These are phyloP conservation scores for Leptodontidium sp. DNA, from an alignment of 2,329 filamentous ascomycete genomes.

Conservation along the genomic window DNA sequence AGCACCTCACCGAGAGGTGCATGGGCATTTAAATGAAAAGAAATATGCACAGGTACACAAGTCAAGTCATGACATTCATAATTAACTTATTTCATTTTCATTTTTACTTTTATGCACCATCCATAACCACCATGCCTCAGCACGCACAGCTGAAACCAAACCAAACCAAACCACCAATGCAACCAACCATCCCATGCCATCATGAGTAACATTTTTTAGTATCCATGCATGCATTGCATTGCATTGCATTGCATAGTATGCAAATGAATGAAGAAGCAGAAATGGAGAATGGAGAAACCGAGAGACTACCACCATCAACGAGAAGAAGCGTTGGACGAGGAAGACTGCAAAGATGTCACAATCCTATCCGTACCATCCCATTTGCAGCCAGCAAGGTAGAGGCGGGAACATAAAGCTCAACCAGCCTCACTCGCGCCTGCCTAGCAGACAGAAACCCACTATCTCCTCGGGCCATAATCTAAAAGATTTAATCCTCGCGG, in stretches of 20 bases:
- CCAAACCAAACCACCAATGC: background rate
- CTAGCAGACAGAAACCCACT: background rate
- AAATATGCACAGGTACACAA: no score
- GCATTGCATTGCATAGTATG: background rate
- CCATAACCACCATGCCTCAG: background rate
- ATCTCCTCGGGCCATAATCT: background rate
- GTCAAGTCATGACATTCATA: constrained; percentile 7
- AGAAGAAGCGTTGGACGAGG: no score
- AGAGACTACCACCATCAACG: no score
- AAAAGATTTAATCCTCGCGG: constrained; percentile 75
- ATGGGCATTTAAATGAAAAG: no score
- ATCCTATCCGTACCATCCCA: background rate
- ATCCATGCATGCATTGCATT: background rate
- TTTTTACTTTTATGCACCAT: background rate
- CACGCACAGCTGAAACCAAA: background rate
- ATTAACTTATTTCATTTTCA: background rate
- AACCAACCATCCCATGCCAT: background rate
- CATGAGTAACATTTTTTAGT: background rate
- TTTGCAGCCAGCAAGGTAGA: background rate
- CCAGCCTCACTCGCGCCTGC: background rate
- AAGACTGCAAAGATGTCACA: no score
- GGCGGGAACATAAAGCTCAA: constrained; percentile 10
- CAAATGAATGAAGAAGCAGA: background rate
- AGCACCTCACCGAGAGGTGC: no score
- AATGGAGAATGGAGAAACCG: background rate